Percentiles rank a stretch among this genome's conserved stretches.
phyloP scores from a whole-genome alignment of 2,329 filamentous ascomycete species.

The Hypoxylon sp. region DNA sequence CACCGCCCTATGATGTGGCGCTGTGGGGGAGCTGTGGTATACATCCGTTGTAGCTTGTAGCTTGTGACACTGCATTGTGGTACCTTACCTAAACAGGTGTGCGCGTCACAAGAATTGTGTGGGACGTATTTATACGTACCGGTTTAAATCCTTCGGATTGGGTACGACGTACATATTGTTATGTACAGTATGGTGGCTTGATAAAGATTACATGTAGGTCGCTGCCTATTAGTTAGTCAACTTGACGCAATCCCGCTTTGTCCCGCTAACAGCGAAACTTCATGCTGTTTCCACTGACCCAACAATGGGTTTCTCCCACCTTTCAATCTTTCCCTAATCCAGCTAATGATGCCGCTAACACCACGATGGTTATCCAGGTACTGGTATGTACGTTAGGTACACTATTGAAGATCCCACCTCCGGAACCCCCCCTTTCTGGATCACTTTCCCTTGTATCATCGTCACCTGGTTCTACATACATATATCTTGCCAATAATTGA shows the following conservation, averaged over 20 bases:
- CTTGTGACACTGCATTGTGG: constrained; percentile 21
- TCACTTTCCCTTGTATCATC: constrained; percentile 40
- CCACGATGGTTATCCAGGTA: background rate
- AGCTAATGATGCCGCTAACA: constrained; percentile 35
- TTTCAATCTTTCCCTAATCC: constrained; percentile 14
- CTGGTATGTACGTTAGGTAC: background rate
- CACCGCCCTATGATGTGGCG: constrained; percentile 20
- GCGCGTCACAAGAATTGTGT: constrained; percentile 27
- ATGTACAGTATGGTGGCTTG: no score
- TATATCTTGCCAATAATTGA: constrained; percentile 29
- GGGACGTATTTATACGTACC: constrained; percentile 13
- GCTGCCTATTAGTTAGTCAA: constrained; percentile 27
- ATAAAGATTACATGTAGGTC: constrained; percentile 23
- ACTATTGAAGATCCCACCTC: constrained; percentile 41
- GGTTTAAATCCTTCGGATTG: constrained; percentile 18
- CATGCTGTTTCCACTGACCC: constrained; percentile 17
- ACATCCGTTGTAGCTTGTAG: constrained; percentile 17
- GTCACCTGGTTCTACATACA: constrained; percentile 43
- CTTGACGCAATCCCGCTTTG: constrained; percentile 20
- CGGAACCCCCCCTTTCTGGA: constrained; percentile 33
- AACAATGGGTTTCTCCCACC: constrained; percentile 9
- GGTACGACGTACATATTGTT: constrained; percentile 12
- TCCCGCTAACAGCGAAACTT: constrained; percentile 25
- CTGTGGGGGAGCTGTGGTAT: background rate
- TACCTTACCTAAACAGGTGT: constrained; percentile 30